These are phyloP conservation scores for Trichoderma aggressivum DNA, from an alignment of 2,329 filamentous ascomycete genomes.

Conservation along the genomic window DNA sequence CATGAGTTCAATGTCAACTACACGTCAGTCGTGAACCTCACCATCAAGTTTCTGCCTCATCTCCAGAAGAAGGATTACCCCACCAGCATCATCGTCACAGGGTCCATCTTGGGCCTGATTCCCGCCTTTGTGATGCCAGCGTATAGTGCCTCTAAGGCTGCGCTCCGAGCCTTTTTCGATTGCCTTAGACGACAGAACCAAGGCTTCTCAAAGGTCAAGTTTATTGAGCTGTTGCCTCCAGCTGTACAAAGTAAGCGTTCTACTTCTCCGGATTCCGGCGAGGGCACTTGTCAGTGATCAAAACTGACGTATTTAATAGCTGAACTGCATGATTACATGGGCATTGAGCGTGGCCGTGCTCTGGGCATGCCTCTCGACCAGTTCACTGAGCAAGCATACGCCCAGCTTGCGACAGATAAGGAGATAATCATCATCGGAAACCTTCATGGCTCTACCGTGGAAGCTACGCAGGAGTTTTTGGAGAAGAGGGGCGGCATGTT, in stretches of 20 bases:
- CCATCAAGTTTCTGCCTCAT: conserved; percentile 22
- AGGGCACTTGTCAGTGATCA: background rate
- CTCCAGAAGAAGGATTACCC: conserved; percentile 19
- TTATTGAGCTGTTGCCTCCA: conserved; percentile 24
- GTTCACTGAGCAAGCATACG: conserved; percentile 9
- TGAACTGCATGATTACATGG: conserved; percentile 13
- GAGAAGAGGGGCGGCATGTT: background rate
- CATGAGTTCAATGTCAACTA: conserved; percentile 23
- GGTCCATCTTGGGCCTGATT: conserved; percentile 21
- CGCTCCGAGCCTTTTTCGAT: conserved; percentile 23
- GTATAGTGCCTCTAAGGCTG: conserved; percentile 25
- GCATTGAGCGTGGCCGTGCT: conserved; percentile 1
- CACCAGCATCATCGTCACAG: conserved; percentile 23
- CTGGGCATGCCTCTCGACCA: conserved; percentile 14
- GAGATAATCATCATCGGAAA: conserved; percentile 7
- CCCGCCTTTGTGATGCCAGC: conserved; percentile 22
- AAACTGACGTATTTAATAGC: background rate
- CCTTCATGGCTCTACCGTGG: background rate
- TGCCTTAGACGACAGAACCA: conserved; percentile 23
- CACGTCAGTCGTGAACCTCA: conserved; percentile 23
- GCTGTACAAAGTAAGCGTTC: conserved; percentile 22
- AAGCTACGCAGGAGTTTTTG: background rate
- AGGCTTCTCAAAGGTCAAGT: conserved; percentile 17
- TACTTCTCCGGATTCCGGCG: background rate
- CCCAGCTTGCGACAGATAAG: conserved; percentile 3